A percentile compares a stretch with the other conserved stretches of the same genome.
Evolutionary conservation across 2,329 filamentous ascomycete genomes (phyloP).

Genomic region (Leptoxyphium fumago): DNA sequence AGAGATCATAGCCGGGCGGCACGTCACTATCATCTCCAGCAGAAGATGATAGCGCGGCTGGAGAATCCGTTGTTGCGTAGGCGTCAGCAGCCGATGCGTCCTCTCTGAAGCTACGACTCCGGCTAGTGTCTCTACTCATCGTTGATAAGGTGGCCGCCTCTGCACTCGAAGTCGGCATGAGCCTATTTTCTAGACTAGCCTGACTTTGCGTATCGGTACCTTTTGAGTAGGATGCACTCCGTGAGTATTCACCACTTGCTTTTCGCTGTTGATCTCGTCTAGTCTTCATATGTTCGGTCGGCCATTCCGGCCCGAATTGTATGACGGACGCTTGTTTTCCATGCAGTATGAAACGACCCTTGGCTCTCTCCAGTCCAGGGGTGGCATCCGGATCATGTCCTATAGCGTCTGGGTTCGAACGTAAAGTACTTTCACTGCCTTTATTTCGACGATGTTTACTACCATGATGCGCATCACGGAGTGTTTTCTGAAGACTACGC

Average conservation of each 20-base stretch:
- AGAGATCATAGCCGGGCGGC: background rate
- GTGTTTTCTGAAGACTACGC: conserved; percentile 74
- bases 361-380: conserved; percentile 54
- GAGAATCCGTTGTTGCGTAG: background rate
- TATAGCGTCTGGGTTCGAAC: conserved; percentile 28
- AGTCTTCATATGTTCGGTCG: conserved; percentile 34
- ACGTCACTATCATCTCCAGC: background rate
- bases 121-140: background rate
- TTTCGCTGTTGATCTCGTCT: conserved; percentile 11
- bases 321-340: conserved; percentile 97
- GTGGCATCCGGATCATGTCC: conserved; percentile 45
- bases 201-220: background rate
- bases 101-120: background rate
- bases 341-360: conserved; percentile 87
- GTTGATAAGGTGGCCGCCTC: background rate
- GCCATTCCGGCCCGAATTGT: conserved; percentile 86
- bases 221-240: background rate
- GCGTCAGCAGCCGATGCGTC: background rate
- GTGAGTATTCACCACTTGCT: background rate
- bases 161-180: background rate
- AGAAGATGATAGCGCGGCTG: background rate
- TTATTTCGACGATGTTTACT: conserved; percentile 57
- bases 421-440: conserved; percentile 49
- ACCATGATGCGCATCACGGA: conserved; percentile 54
- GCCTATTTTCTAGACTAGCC: background rate